Percentiles rank a stretch among this genome's conserved stretches.
Evolutionary conservation across 768 basidiomycete species (phyloP).

Genomic region (Boletellus sp.): DNA sequence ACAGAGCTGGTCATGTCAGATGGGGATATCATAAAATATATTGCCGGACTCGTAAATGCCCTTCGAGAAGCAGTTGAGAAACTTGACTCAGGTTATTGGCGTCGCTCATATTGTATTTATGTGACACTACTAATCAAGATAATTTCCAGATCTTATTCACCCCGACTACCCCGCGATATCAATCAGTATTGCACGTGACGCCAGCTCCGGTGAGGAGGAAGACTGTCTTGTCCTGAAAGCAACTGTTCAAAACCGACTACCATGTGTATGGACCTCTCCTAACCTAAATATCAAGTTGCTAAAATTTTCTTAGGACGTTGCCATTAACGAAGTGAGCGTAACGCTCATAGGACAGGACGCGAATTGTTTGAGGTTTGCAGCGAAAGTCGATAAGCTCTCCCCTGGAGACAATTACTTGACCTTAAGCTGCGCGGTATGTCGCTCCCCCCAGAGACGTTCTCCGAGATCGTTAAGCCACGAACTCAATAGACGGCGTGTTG

Average conservation of each 20-base stretch:
- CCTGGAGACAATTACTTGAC: slow-evolving; percentile 58
- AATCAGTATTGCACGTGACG: slow-evolving; percentile 45
- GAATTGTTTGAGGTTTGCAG: slow-evolving; percentile 56
- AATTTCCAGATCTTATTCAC: slow-evolving; percentile 54
- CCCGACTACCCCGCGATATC: slow-evolving; percentile 68
- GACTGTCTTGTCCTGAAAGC: slow-evolving; percentile 67
- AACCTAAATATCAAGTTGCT: slow-evolving; percentile 3
- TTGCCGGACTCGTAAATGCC: slow-evolving; percentile 46
- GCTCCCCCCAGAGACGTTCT: not conserved
- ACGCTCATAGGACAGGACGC: slow-evolving; percentile 60
- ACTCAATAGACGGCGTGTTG: slow-evolving; percentile 51
- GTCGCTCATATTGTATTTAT: not conserved
- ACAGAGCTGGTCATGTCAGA: slow-evolving; percentile 52
- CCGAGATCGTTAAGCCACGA: not conserved
- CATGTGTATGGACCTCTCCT: slow-evolving; percentile 58
- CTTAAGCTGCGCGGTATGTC: slow-evolving; percentile 70
- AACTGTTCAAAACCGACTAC: slow-evolving; percentile 60
- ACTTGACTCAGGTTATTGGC: slow-evolving; percentile 52
- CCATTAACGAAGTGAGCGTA: slow-evolving; percentile 59
- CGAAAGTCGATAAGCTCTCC: slow-evolving; percentile 39
- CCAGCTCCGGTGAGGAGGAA: slow-evolving; percentile 50
- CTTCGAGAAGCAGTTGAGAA: slow-evolving; percentile 46
- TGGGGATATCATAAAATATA: slow-evolving; percentile 48
- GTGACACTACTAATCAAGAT: slow-evolving; percentile 9
- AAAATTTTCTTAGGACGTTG: slow-evolving; percentile 45